phyloP scores from a whole-genome alignment of 1,284 basidiomycete species.

The Phenoliferia sp. region DNA sequence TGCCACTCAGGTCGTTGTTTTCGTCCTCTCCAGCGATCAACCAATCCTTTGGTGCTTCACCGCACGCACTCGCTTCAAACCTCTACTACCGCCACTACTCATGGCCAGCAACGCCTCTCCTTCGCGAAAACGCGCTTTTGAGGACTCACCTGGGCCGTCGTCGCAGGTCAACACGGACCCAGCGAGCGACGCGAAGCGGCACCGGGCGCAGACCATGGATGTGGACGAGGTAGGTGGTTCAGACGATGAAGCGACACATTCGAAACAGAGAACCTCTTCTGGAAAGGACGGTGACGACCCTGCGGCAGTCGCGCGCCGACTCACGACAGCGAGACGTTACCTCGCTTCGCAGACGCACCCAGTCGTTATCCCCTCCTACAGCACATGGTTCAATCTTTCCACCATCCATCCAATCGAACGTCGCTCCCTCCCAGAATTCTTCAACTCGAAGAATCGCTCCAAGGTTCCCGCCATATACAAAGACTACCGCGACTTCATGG shows the following conservation, averaged over 20 bases:
- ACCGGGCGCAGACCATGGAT: background rate
- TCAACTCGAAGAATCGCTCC: slow-evolving; percentile 88
- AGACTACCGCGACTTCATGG: slow-evolving; percentile 99
- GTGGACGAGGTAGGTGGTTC: background rate
- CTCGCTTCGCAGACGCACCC: slow-evolving; percentile 90
- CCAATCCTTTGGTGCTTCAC: no score
- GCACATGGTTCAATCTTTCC: slow-evolving; percentile 96
- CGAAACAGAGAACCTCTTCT: background rate
- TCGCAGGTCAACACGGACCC: background rate
- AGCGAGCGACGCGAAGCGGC: background rate
- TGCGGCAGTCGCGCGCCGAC: background rate
- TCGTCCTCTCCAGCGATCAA: no score
- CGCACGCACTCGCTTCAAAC: no score
- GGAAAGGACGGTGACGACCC: background rate
- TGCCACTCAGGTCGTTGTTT: no score
- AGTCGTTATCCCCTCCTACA: slow-evolving; percentile 93
- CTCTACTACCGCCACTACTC: background rate
- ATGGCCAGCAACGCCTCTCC: background rate
- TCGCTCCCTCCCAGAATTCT: slow-evolving; percentile 93
- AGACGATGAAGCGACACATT: background rate
- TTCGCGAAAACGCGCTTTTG: background rate
- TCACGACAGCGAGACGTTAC: slow-evolving; percentile 67
- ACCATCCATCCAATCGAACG: slow-evolving; percentile 89
- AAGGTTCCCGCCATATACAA: slow-evolving; percentile 98
- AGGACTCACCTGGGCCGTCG: background rate